Evolutionary conservation across 495 filamentous ascomycete genomes (phyloP).

Genomic region (Cercophora sp.): DNA sequence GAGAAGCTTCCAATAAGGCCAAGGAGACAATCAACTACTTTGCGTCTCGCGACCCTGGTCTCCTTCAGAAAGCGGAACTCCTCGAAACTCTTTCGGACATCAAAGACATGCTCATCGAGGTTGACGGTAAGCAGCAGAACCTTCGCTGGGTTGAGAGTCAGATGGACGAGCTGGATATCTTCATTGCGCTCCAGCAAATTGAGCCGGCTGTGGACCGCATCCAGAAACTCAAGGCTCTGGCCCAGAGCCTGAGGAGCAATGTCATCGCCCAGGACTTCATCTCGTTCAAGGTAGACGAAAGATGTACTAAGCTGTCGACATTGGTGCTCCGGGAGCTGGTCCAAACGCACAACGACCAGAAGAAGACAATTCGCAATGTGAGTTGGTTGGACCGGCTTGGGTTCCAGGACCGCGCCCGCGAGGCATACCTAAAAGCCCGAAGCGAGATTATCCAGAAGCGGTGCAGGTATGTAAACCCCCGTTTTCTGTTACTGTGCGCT

Average conservation of each 20-base stretch:
- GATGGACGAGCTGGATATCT: slow-evolving; percentile 93
- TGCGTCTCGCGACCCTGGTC: slow-evolving; percentile 62
- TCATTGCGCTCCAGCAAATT: slow-evolving; percentile 87
- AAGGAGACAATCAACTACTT: slow-evolving; percentile 81
- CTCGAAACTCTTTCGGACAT: slow-evolving; percentile 65
- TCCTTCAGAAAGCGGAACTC: slow-evolving; percentile 68
- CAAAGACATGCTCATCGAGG: slow-evolving; percentile 83
- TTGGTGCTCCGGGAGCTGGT: slow-evolving; percentile 70
- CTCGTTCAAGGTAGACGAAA: slow-evolving; percentile 80
- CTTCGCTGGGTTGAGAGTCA: slow-evolving; percentile 92
- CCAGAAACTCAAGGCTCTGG: slow-evolving; percentile 75
- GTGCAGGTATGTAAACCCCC: slow-evolving; percentile 75
- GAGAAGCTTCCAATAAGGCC: slow-evolving; percentile 70
- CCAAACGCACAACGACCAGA: slow-evolving; percentile 65
- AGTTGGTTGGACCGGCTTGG: slow-evolving; percentile 80
- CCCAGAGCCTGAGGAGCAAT: slow-evolving; percentile 77
- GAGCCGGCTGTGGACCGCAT: slow-evolving; percentile 77
- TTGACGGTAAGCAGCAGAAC: slow-evolving; percentile 94
- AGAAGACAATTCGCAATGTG: slow-evolving; percentile 67
- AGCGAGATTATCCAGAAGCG: slow-evolving; percentile 71
- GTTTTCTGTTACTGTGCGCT: too few relatives aligned
- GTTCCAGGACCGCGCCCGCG: slow-evolving; percentile 83
- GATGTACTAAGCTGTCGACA: slow-evolving; percentile 72
- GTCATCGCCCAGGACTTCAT: slow-evolving; percentile 82
- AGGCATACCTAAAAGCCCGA: slow-evolving; percentile 78